phyloP scores from a whole-genome alignment of 1,139 yeast species.

The Blastobotrys malaysiensis region DNA sequence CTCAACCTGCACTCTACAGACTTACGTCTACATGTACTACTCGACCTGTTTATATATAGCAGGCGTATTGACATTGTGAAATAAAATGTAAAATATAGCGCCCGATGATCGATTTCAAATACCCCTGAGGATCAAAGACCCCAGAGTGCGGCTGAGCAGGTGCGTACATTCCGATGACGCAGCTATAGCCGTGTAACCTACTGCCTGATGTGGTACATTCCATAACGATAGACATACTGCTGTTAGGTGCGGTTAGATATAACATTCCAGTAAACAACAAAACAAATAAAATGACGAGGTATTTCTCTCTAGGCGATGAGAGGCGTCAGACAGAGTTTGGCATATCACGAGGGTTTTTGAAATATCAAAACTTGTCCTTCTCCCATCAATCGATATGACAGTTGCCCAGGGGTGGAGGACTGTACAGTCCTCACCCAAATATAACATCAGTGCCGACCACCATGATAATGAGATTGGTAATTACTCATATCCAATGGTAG shows the following conservation, averaged over 20 bases:
- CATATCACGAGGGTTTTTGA: neutral
- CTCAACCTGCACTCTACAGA: neutral
- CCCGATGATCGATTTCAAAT: too few species aligned
- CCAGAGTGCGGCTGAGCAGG: neutral
- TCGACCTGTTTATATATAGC: too few species aligned
- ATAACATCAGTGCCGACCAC: neutral
- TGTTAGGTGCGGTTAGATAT: neutral
- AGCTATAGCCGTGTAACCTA: neutral
- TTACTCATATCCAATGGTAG: neutral
- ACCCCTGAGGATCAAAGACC: neutral
- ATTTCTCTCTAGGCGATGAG: neutral
- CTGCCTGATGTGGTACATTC: neutral
- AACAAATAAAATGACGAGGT: neutral
- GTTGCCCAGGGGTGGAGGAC: neutral
- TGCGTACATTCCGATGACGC: neutral
- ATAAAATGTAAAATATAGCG: too few species aligned
- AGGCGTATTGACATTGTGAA: too few species aligned
- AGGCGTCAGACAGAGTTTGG: neutral
- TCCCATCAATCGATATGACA: neutral
- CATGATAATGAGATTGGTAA: neutral
- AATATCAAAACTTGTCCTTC: neutral
- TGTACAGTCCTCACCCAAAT: neutral
- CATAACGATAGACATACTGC: neutral
- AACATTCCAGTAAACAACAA: neutral
- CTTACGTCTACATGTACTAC: too few species aligned